Evolutionary conservation across 495 filamentous ascomycete species (phyloP).

Genomic region (Hypomontagnella submonticulosa): DNA sequence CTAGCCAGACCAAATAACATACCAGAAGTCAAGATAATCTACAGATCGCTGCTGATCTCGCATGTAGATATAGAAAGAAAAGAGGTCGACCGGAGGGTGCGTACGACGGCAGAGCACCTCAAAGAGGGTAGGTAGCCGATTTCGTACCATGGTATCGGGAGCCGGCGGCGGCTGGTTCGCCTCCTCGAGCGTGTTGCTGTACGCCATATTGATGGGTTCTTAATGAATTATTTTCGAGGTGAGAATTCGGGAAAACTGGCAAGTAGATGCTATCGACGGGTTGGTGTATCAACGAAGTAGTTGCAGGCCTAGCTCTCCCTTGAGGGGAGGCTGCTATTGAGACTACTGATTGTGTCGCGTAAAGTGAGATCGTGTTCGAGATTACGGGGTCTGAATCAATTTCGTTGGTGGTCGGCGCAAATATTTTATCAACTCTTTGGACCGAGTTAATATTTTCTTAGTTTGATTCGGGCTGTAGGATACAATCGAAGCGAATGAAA

Average conservation of each 20-base stretch:
- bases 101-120: conserved; percentile 94
- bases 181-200: conserved; percentile 36
- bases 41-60: conserved; percentile 96
- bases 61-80: conserved; percentile 99
- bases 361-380: background rate
- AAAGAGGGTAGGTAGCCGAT: conserved; percentile 91
- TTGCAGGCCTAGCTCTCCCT: conserved; percentile 21
- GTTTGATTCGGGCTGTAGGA: background rate
- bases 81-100: conserved; percentile 91
- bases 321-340: conserved; percentile 18
- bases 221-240: conserved; percentile 4
- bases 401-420: conserved; percentile 2
- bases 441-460: conserved; percentile 7
- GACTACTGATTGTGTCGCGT: conserved; percentile 27
- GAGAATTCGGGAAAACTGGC: background rate
- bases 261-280: conserved; percentile 4
- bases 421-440: conserved; percentile 12
- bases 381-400: conserved; percentile 2
- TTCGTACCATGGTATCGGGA: conserved; percentile 67
- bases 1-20: conserved; percentile 43
- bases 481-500: conserved; percentile 46
- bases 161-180: conserved; percentile 52
- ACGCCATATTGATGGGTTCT: conserved; percentile 50
- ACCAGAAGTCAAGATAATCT: conserved; percentile 99
- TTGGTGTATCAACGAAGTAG: background rate